Evolutionary conservation across 805 yeast genomes (phyloP).

Genomic region (Candida loeiensis): DNA sequence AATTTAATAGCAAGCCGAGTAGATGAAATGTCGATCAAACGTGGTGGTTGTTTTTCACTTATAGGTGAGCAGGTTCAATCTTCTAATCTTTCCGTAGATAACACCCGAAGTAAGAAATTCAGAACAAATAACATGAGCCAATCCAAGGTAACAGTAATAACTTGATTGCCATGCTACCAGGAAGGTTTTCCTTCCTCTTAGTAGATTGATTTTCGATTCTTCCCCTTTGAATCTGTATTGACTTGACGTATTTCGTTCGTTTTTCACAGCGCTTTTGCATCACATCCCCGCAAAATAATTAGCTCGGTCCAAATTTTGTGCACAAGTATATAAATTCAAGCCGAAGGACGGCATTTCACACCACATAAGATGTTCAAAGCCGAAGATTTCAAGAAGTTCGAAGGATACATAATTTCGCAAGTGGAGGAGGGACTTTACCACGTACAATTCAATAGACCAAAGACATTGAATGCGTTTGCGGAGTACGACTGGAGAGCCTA

Average conservation of each 20-base stretch:
- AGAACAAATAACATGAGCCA: no score
- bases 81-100: no score
- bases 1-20: no score
- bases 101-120: no score
- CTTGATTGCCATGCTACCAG: no score
- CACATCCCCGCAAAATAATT: conserved; percentile 3
- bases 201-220: no score
- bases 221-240: no score
- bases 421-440: conserved; percentile 49
- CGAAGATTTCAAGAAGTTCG: conserved; percentile 20
- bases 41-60: no score
- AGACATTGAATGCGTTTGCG: conserved; percentile 55
- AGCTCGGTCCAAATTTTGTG: conserved; percentile 5
- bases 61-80: no score
- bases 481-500: conserved; percentile 57
- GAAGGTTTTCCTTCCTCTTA: no score
- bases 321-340: background rate
- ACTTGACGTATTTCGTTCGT: background rate
- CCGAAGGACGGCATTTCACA: background rate
- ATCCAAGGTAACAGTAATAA: no score
- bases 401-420: conserved; percentile 36
- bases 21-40: no score
- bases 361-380: conserved; percentile 7
- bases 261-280: background rate
- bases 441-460: conserved; percentile 60